These are phyloP conservation scores for Solanum ossicruentum DNA, from an alignment of 257 asterid genomes.

Conservation along the genomic window DNA sequence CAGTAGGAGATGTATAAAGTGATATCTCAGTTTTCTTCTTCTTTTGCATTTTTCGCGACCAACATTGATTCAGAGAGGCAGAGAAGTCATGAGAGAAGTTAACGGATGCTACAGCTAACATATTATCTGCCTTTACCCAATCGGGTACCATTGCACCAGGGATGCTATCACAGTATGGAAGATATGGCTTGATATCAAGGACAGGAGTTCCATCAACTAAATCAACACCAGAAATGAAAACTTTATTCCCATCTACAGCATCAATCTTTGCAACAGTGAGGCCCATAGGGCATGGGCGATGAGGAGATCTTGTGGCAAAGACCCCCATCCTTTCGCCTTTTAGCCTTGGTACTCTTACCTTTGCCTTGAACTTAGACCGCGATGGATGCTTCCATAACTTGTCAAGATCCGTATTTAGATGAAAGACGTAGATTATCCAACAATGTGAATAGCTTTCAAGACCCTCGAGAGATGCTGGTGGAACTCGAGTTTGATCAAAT, in stretches of 20 bases:
- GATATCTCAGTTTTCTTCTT: constrained; percentile 56
- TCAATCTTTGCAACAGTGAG: constrained; percentile 98
- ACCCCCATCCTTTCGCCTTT: constrained; percentile 81
- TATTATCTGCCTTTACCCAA: constrained; percentile 77
- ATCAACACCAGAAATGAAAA: constrained; percentile 86
- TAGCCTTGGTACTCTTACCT: constrained; percentile 91
- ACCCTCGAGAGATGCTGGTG: constrained; percentile 83
- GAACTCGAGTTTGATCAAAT: constrained; percentile 63
- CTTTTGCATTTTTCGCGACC: constrained; percentile 41
- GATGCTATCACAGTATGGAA: constrained; percentile 85
- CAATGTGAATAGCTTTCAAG: constrained; percentile 85
- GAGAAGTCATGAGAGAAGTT: constrained; percentile 57
- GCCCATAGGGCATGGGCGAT: constrained; percentile 95
- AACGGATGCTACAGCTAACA: constrained; percentile 59
- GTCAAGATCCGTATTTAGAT: constrained; percentile 79
- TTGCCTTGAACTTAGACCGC: constrained; percentile 73
- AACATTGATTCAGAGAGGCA: constrained; percentile 49
- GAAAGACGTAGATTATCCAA: constrained; percentile 91
- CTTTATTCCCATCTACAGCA: constrained; percentile 37
- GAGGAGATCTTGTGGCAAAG: constrained; percentile 98
- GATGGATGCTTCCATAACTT: constrained; percentile 91
- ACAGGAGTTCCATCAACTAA: constrained; percentile 98
- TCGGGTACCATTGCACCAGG: constrained; percentile 63
- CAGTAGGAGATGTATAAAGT: constrained; percentile 52
- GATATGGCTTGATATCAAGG: constrained; percentile 88